phyloP scores from a whole-genome alignment of 2,329 filamentous ascomycete species.

The Fusarium paranaense region DNA sequence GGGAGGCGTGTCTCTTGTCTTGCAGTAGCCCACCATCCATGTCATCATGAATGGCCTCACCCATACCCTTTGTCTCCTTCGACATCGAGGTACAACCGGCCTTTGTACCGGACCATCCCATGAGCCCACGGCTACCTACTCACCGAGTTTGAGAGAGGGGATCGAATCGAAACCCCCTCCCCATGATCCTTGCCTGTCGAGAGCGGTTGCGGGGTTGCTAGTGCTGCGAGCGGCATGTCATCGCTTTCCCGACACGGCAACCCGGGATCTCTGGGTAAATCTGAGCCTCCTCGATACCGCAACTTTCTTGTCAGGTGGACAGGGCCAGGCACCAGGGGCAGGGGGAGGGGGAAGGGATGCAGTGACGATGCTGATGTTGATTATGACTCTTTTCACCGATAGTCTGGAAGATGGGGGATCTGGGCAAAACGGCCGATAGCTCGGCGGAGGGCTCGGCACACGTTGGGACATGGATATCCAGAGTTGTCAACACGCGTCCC shows the following conservation, averaged over 20 bases:
- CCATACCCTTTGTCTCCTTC: slow-evolving; percentile 7
- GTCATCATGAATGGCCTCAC: slow-evolving; percentile 29
- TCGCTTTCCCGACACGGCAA: slow-evolving; percentile 34
- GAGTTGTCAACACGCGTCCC: slow-evolving; percentile 23
- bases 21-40: slow-evolving; percentile 22
- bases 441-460: slow-evolving; percentile 3
- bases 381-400: slow-evolving; percentile 19
- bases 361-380: slow-evolving; percentile 6
- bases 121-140: slow-evolving; percentile 28
- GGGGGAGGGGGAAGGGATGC: not conserved
- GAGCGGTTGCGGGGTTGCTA: slow-evolving; percentile 42
- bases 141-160: slow-evolving; percentile 28
- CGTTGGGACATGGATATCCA: not conserved
- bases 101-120: slow-evolving; percentile 28
- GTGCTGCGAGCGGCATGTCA: slow-evolving; percentile 35
- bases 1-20: slow-evolving; percentile 28
- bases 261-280: slow-evolving; percentile 13
- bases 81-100: slow-evolving; percentile 26
- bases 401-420: not conserved
- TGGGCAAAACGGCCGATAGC: not conserved
- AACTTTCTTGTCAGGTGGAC: slow-evolving; percentile 24
- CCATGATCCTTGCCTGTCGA: slow-evolving; percentile 30
- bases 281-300: slow-evolving; percentile 20
- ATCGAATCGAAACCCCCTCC: slow-evolving; percentile 22
- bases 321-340: slow-evolving; percentile 33